These are phyloP conservation scores for Artemisia annua DNA, from an alignment of 129 eudicot genomes.

Conservation along the genomic window DNA sequence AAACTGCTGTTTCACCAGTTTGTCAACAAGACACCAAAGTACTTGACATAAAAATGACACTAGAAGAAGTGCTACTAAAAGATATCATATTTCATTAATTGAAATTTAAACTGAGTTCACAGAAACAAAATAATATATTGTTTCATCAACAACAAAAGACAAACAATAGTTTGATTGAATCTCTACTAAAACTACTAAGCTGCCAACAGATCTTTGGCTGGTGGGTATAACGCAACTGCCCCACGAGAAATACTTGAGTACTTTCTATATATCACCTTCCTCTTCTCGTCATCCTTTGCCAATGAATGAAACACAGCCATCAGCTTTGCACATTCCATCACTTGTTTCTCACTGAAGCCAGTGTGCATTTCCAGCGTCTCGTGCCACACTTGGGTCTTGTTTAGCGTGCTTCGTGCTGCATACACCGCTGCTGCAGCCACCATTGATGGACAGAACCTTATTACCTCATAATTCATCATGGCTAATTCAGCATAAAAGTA, in stretches of 20 bases:
- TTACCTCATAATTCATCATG: constrained; percentile 64
- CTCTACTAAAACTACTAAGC: neutral
- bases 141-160: no score
- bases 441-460: constrained; percentile 67
- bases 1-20: no score
- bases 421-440: constrained; percentile 94
- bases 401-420: constrained; percentile 68
- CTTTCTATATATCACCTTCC: constrained; percentile 60
- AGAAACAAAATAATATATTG: no score
- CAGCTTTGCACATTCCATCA: constrained; percentile 64
- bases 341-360: constrained; percentile 61
- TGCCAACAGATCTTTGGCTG: constrained; percentile 64
- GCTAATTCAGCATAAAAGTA: constrained; percentile 78
- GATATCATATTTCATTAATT: no score
- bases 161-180: no score
- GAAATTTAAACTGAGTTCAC: no score
- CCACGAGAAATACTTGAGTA: constrained; percentile 46
- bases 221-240: constrained; percentile 59
- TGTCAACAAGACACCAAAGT: no score
- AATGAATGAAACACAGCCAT: constrained; percentile 49
- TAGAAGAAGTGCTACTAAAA: no score
- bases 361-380: constrained; percentile 75
- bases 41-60: no score
- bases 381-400: constrained; percentile 56
- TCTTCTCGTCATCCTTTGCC: constrained; percentile 55